Conservation (phyloP, 163 green algal species). For the Trebouxiophyceae sp. region DNA sequence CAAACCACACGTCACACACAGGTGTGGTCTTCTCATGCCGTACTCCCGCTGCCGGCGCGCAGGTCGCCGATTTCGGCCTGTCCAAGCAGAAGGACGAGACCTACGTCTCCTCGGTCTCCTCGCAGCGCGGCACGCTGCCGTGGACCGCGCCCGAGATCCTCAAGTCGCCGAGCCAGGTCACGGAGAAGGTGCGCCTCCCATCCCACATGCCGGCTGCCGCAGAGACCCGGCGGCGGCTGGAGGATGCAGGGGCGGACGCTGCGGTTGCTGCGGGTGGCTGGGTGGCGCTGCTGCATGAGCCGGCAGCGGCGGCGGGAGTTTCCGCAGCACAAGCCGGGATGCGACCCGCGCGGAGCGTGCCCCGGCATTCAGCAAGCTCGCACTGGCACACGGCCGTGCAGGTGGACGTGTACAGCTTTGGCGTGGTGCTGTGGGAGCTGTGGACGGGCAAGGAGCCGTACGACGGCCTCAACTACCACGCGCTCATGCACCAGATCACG, state of each 20-base stretch:
- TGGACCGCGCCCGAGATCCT: constrained; percentile 82
- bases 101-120: constrained; percentile 39
- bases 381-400: too few relatives aligned
- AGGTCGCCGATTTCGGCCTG: constrained; percentile 67
- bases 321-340: too few relatives aligned
- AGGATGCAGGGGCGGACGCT: neutral
- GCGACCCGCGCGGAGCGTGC: too few relatives aligned
- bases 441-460: constrained; percentile 61
- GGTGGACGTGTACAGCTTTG: constrained; percentile 54
- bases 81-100: constrained; percentile 50
- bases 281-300: too few relatives aligned
- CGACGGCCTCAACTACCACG: constrained; percentile 72
- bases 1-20: neutral
- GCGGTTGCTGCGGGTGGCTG: too few relatives aligned
- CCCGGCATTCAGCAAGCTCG: too few relatives aligned
- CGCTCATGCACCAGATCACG: constrained; percentile 65
- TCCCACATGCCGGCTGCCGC: neutral
- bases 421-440: constrained; percentile 64
- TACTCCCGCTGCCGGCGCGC: too few relatives aligned
- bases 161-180: constrained; percentile 48
- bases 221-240: neutral
- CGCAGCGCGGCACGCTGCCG: constrained; percentile 64
- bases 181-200: constrained; percentile 28
- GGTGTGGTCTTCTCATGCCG: neutral
- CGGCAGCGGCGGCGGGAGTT: too few relatives aligned